Base-by-base conservation (phyloP, 225 moss, liverwort and hornwort species). In the Sphagnum tenellum region DNA sequence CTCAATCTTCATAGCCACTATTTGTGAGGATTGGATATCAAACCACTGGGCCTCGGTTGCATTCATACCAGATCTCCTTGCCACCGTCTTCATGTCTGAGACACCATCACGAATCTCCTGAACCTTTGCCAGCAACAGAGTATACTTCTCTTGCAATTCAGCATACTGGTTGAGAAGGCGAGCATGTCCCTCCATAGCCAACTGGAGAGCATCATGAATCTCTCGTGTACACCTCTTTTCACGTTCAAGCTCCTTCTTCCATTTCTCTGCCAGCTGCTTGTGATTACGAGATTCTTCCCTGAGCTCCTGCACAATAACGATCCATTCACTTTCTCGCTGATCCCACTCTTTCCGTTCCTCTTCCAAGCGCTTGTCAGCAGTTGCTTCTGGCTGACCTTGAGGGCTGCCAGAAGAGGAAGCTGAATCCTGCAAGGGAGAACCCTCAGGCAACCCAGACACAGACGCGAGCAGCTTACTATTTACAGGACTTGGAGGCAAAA, bases 121-220 rank as follows among this genome's bases (percentile, higher is more conserved):
- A 66, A 87, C 85, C 58, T 84, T 91, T 0, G 82, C 77, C 9
- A 95, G 50, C 48, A 84, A 64, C 11, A 67, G 45, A 47, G 91
- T 88, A 55, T 95, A 89, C 70, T 84, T 95, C 75, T 95, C 94
- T 68, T 95, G 94, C 56, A 95, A 75, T 50, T 95, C 89, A 7
- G 89, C 89, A 54, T 89, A 95, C 62, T 95, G 89, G 49, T 95
- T 91, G 12, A 95, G 60, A 12, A 95, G 79, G 50, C 94, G 83
- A 5, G 91, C 89, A 65, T 95, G 94, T 59, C 94, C 91, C 57
- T 77, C 76, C 82, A 95, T 91, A 12, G 94, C 94, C 91, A 95
- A 91, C 65, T 89, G 87, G 67, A 95, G 80, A 5, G 91, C 89
- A 50, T 95, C 91, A 4, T 85, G 90, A 66, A 90, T 84, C 70